phyloP scores from a whole-genome alignment of 495 filamentous ascomycete genomes.

The Aspergillus bridgeri region DNA sequence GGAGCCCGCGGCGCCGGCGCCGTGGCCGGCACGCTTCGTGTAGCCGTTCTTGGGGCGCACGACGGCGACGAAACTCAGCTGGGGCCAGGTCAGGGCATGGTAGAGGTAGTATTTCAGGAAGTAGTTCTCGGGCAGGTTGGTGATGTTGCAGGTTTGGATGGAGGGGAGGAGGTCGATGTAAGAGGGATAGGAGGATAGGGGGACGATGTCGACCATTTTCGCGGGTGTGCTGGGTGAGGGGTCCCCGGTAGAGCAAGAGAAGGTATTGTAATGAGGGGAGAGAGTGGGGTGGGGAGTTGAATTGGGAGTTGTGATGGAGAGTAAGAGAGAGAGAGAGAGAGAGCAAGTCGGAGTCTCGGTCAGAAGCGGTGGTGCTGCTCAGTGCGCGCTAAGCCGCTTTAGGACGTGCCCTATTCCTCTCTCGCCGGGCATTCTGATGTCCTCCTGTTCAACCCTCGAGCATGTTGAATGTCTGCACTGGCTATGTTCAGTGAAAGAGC shows the following conservation, averaged over 20 bases:
- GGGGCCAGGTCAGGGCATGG: slow-evolving; percentile 96
- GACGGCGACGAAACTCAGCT: slow-evolving; percentile 93
- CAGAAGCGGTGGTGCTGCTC: background rate
- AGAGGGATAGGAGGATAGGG: slow-evolving; percentile 46
- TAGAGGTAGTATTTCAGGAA: slow-evolving; percentile 99
- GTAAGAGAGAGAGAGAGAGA: background rate
- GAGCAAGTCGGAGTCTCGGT: too few species aligned
- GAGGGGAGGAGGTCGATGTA: slow-evolving; percentile 72
- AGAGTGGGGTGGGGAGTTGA: background rate
- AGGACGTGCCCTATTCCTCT: background rate
- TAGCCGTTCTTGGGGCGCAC: slow-evolving; percentile 71
- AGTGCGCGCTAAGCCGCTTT: slow-evolving; percentile 2
- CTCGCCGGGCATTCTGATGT: background rate
- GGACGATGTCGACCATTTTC: slow-evolving; percentile 53
- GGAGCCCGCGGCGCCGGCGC: slow-evolving; percentile 26
- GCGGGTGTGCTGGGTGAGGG: background rate
- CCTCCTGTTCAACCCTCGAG: background rate
- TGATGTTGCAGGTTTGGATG: slow-evolving; percentile 97
- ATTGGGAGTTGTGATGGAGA: too few species aligned
- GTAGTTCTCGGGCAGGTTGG: slow-evolving; percentile 99
- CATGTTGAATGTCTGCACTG: too few species aligned
- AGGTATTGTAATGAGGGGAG: background rate
- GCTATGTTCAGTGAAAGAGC: too few species aligned
- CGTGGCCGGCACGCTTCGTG: slow-evolving; percentile 11
- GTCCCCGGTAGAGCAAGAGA: background rate